Evolutionary conservation across 306 rosid genomes (phyloP).

Genomic region (Fragaria ananassa): DNA sequence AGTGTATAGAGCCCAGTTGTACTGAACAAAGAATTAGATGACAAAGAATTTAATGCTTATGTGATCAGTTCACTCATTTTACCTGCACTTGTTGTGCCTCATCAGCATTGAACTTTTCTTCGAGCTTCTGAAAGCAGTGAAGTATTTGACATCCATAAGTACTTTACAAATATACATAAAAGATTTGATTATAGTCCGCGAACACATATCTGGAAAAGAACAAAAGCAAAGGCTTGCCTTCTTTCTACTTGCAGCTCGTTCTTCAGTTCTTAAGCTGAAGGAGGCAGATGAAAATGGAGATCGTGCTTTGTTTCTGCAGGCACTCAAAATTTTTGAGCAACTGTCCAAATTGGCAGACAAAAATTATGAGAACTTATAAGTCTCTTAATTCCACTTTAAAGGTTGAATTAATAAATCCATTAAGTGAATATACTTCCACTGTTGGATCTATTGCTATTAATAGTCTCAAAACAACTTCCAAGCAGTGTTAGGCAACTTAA

Average conservation of each 20-base stretch:
- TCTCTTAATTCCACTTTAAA: not conserved
- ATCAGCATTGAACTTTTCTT: conserved; percentile 85
- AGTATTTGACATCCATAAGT: conserved; percentile 7
- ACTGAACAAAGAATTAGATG: not conserved
- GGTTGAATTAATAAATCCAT: not conserved
- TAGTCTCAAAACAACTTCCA: not conserved
- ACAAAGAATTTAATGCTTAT: not conserved
- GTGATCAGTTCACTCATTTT: conserved; percentile 28
- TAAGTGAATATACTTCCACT: not conserved
- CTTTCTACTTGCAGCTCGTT: conserved; percentile 86
- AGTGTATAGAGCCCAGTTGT: not conserved
- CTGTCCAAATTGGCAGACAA: conserved; percentile 28
- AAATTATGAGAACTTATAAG: conserved; percentile 14
- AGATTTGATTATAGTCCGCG: not conserved
- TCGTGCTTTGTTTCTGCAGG: conserved; percentile 67
- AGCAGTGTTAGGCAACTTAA: not conserved
- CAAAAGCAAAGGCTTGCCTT: conserved; percentile 48
- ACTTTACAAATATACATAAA: not conserved
- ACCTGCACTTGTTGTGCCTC: conserved; percentile 60
- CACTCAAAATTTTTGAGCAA: conserved; percentile 45
- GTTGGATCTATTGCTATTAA: not conserved
- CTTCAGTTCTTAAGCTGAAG: conserved; percentile 84
- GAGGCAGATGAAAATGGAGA: conserved; percentile 78
- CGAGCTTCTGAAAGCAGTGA: conserved; percentile 66
- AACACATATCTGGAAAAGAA: conserved; percentile 12